A percentile compares a stretch with the other conserved stretches of the same genome.
Conservation (phyloP, 192 early-diverging fungal species). For the Hyaloraphidium curvatum region DNA sequence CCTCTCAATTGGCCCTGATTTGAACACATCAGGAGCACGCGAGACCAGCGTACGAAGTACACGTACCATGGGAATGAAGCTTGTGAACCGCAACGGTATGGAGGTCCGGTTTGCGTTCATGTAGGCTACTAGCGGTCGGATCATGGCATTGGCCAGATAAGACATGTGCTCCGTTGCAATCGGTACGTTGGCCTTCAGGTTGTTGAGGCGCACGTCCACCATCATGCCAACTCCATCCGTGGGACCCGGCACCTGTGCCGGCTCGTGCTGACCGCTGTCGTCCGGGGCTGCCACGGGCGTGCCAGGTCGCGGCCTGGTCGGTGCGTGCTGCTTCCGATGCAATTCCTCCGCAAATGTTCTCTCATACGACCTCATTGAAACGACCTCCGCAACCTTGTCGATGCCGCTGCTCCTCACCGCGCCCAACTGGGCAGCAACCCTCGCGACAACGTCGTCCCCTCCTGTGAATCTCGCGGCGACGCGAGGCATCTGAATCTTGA, state of each 20-base stretch:
- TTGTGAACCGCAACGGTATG: slow-evolving; percentile 52
- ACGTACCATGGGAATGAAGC: slow-evolving; percentile 2
- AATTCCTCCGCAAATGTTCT: no score
- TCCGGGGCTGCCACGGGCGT: no score
- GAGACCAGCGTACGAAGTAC: slow-evolving; percentile 3
- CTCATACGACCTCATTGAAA: no score
- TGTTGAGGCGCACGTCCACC: slow-evolving; percentile 68
- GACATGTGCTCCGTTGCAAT: slow-evolving; percentile 42
- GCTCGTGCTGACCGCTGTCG: background rate
- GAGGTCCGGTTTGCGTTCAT: slow-evolving; percentile 82
- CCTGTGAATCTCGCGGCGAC: background rate
- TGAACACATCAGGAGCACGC: background rate
- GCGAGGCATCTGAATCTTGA: slow-evolving; percentile 20
- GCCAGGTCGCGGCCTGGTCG: no score
- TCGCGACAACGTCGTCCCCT: background rate
- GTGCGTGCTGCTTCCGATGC: background rate
- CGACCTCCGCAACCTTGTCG: background rate
- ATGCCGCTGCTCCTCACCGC: background rate
- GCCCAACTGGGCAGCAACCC: background rate
- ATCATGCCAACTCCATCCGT: slow-evolving; percentile 35
- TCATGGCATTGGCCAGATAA: slow-evolving; percentile 63
- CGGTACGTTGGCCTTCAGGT: slow-evolving; percentile 78
- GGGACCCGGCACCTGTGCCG: slow-evolving; percentile 4
- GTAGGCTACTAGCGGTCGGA: slow-evolving; percentile 82
- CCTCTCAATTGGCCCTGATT: slow-evolving; percentile 68